A percentile compares a stretch with the other conserved stretches of the same genome.
Conservation (phyloP, 1,139 yeast genomes). For the Kurtzmaniella natalensis region DNA sequence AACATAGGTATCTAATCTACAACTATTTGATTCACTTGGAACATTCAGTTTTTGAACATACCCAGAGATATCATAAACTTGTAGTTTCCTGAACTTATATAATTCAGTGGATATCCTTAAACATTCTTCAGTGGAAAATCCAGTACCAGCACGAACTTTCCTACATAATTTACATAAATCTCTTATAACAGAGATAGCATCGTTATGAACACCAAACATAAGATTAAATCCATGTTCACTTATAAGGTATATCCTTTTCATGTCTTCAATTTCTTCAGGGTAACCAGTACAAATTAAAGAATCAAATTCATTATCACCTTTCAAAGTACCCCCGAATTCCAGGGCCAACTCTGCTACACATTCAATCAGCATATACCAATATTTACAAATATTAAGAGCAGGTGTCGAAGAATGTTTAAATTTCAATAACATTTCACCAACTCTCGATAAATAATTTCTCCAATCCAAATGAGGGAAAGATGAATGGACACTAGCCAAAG, state of each 20-base stretch:
- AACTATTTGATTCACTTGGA: not conserved
- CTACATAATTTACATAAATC: constrained; percentile 54
- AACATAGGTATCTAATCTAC: not conserved
- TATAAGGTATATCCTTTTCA: constrained; percentile 35
- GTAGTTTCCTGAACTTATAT: not conserved
- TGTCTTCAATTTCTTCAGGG: constrained; percentile 33
- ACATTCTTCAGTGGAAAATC: not conserved
- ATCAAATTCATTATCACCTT: constrained; percentile 48
- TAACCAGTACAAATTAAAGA: constrained; percentile 46
- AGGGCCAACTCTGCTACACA: constrained; percentile 66
- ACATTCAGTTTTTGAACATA: not conserved
- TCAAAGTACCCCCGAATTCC: constrained; percentile 64
- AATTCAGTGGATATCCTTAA: not conserved
- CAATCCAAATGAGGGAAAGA: constrained; percentile 60
- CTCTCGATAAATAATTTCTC: constrained; percentile 76
- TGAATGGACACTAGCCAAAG: constrained; percentile 69
- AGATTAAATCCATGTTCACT: constrained; percentile 53
- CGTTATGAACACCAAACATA: constrained; percentile 58
- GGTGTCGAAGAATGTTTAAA: constrained; percentile 16
- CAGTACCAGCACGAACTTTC: constrained; percentile 26
- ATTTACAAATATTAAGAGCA: constrained; percentile 55
- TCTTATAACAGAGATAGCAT: constrained; percentile 44
- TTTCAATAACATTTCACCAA: constrained; percentile 61
- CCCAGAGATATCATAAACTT: not conserved
- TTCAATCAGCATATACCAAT: constrained; percentile 68